phyloP scores from a whole-genome alignment of 2,329 filamentous ascomycete genomes.

The Aspergillus brunneoviolaceus region DNA sequence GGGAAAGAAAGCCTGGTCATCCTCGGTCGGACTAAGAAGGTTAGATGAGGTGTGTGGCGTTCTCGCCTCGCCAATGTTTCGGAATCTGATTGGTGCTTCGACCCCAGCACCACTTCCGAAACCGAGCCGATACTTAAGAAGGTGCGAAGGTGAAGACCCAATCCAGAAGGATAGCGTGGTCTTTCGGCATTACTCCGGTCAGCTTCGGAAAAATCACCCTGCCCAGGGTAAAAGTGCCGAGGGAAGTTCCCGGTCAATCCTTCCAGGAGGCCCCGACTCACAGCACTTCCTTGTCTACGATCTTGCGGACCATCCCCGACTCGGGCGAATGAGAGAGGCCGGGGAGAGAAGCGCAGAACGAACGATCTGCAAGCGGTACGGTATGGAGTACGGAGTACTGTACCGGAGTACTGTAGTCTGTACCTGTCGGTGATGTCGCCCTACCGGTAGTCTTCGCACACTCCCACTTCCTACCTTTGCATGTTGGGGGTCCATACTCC shows the following conservation, averaged over 20 bases:
- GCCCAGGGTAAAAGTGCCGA: slow-evolving; percentile 21
- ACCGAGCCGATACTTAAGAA: slow-evolving; percentile 12
- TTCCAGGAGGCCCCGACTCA: neutral
- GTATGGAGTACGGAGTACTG: neutral
- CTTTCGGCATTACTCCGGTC: slow-evolving; percentile 24
- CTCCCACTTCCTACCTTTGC: neutral
- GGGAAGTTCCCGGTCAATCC: slow-evolving; percentile 11
- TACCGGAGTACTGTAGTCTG: neutral
- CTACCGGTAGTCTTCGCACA: neutral
- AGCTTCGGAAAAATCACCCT: slow-evolving; percentile 27
- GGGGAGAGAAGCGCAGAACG: neutral
- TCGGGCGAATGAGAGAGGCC: slow-evolving; percentile 11
- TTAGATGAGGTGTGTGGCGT: slow-evolving; percentile 12
- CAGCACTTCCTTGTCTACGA: neutral
- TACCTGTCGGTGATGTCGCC: neutral
- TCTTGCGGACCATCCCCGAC: slow-evolving; percentile 15
- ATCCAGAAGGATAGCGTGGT: slow-evolving; percentile 3
- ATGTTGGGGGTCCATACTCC: neutral
- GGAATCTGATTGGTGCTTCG: slow-evolving; percentile 4
- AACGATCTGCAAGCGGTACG: slow-evolving; percentile 18
- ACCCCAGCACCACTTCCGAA: neutral
- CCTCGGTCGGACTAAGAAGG: neutral
- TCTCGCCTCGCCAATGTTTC: neutral
- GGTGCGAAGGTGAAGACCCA: neutral
- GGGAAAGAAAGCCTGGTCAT: neutral